Base-by-base conservation (phyloP, 2,329 filamentous ascomycete species). In the Ophiosphaerella korrae region DNA sequence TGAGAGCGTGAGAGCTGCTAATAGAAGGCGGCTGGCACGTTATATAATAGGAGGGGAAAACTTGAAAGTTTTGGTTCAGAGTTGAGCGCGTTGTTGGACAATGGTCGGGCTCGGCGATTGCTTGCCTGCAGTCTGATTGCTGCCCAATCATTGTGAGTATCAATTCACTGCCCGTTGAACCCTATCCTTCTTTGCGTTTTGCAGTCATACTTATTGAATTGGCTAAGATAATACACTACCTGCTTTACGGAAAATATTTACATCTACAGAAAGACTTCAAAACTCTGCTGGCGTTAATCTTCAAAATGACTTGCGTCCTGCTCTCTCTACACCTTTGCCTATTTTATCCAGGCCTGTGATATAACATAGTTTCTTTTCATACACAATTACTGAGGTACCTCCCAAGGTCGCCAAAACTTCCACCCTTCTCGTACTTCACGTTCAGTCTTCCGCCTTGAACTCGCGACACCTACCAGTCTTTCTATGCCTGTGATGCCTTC, bases 401-500 rank as follows among this genome's bases (percentile, higher is more conserved):
- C 65, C 70, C 70, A 74, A 9, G 72, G 71, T 46, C 72, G 65
- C 72, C 72, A 75, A 50, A 75, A 75, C 55, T 68, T 73, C 72
- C 72, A 75, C 2, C 72, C 72, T 52, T 75, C 72, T 35, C 72
- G 53, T 7, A 73, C 72, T 14, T 74, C 70, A 36, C 60, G 56
- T 13, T 62, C 61, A 5, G 54, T 51, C 48, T 58, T 64, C 45
- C 62, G 57, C 45, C 64, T 59, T 33, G 60, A 58, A 44, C 65
- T 64, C 23, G 53, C 61, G 2, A 96, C 90, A 13, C 93, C 92
- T 0, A 97, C 93, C 35, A 99, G 78, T 63, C 83, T 82, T 74
- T 97, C 93, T 16, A 99, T 89, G 0, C 90, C 94, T 47, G 92
- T 88, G 33, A 87, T 88, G 1, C 90, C 92, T 45, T 91, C 84